phyloP scores from a whole-genome alignment of 2,329 filamentous ascomycete genomes.

The Trichocomaceae sp. region DNA sequence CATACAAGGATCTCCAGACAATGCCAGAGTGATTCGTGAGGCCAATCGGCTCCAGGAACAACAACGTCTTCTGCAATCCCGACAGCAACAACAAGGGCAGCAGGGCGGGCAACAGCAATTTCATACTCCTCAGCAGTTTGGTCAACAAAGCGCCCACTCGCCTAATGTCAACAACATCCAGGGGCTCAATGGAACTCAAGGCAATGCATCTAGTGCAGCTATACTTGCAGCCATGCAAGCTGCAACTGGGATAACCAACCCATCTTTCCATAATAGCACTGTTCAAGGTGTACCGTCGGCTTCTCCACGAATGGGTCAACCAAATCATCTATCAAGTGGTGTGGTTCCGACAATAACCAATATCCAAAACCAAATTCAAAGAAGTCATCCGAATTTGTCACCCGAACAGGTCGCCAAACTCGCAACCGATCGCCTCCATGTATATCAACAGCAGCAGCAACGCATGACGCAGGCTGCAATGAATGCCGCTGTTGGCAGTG shows the following conservation, averaged over 20 bases:
- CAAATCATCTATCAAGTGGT: constrained; percentile 47
- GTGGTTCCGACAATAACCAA: constrained; percentile 51
- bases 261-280: constrained; percentile 35
- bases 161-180: constrained; percentile 40
- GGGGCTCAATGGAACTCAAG: constrained; percentile 12
- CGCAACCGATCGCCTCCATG: constrained; percentile 46
- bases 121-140: constrained; percentile 38
- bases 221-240: constrained; percentile 42
- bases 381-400: constrained; percentile 45
- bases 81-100: constrained; percentile 35
- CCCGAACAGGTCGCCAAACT: constrained; percentile 50
- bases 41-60: constrained; percentile 43
- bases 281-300: constrained; percentile 37
- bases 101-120: constrained; percentile 35
- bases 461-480: constrained; percentile 47
- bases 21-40: constrained; percentile 43
- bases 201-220: constrained; percentile 31
- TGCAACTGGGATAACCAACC: constrained; percentile 38
- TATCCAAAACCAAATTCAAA: constrained; percentile 48
- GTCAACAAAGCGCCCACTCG: constrained; percentile 42
- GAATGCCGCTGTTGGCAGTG: constrained; percentile 46
- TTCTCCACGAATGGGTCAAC: constrained; percentile 44
- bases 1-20: constrained; percentile 52
- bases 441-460: constrained; percentile 38
- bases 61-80: constrained; percentile 56